Evolutionary conservation across 345 rosid species (phyloP).

Genomic region (Linum trigynum): DNA sequence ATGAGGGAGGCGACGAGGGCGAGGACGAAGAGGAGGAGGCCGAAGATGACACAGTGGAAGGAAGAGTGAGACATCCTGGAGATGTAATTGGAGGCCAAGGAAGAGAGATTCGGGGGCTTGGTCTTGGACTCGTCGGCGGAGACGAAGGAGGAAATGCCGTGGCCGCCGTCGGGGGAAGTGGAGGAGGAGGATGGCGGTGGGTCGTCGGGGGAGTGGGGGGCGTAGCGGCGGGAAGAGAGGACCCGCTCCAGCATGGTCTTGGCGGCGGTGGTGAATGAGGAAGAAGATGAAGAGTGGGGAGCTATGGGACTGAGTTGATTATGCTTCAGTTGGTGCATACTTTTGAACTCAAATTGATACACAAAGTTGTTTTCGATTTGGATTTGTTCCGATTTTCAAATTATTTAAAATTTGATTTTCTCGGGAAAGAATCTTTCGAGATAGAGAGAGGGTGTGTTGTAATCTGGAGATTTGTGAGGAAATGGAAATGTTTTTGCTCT

Average conservation of each 20-base stretch:
- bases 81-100: conserved; percentile 19
- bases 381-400: too few relatives aligned
- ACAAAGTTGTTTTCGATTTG: too few relatives aligned
- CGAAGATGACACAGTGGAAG: conserved; percentile 13
- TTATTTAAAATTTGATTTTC: too few relatives aligned
- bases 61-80: conserved; percentile 24
- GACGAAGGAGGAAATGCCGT: background rate
- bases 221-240: conserved; percentile 17
- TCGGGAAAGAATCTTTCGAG: too few relatives aligned
- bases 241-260: conserved; percentile 23
- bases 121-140: conserved; percentile 24
- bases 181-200: background rate
- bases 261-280: background rate
- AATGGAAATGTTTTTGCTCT: too few relatives aligned
- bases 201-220: conserved; percentile 10
- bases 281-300: background rate
- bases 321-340: background rate
- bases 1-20: conserved; percentile 10
- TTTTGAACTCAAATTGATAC: too few relatives aligned
- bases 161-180: background rate
- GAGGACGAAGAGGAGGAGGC: conserved; percentile 12
- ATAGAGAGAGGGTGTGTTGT: too few relatives aligned
- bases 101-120: conserved; percentile 18
- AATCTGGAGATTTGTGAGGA: too few relatives aligned
- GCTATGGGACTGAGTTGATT: background rate